Evolutionary conservation across 177 flowering plant species (phyloP), one percentile per base, ranked within the genome.

Genomic region (Vitis hybrid): DNA sequence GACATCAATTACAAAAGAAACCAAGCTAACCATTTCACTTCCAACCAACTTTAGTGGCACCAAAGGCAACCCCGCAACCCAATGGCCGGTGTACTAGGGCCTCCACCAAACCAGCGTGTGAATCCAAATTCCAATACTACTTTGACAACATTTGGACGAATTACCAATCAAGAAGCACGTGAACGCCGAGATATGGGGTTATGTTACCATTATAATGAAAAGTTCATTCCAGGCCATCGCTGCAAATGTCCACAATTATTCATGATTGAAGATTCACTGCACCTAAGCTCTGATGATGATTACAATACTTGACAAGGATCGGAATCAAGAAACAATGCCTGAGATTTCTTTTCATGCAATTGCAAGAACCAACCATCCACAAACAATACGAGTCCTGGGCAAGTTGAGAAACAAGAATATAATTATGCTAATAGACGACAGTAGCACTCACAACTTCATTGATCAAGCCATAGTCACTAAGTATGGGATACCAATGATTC

Each of bases 261-360:
- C 4, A 50, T 64, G 32, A 48, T 64, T 5, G n/a, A 48, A 54
- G 55, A 64, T 10, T 48, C 32, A 10, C 55, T n/a, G 4, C 30
- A 27, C 18, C 51, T 6, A 61, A 18, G 15, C 17, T 6, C 4
- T 6, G 58, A 65, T 14, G 46, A 52, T 1, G 68, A 51, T 4
- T 4, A 27, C 0, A 15, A 64, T 10, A 2, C 14, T 64, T 8
- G 4, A 20, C 14, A 2, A 27, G 61, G 13, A 54, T 4, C 21
- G 9, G 9, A 7, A 15, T 54, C 68, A 9, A 17, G 54, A 63
- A 71, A 1, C 54, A 27, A 54, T 64, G 1, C 73, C 67, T 15
- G 48, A 64, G 30, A 71, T 58, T 13, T 64, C 64, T 13, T 64
- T 64, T 48, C 73, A 63, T 13, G 18, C 51, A 20, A 11, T 4